Evolutionary conservation across 2,329 filamentous ascomycete genomes (phyloP), one percentile per base, ranked within the genome.

Genomic region (Dactylellina leptospora): DNA sequence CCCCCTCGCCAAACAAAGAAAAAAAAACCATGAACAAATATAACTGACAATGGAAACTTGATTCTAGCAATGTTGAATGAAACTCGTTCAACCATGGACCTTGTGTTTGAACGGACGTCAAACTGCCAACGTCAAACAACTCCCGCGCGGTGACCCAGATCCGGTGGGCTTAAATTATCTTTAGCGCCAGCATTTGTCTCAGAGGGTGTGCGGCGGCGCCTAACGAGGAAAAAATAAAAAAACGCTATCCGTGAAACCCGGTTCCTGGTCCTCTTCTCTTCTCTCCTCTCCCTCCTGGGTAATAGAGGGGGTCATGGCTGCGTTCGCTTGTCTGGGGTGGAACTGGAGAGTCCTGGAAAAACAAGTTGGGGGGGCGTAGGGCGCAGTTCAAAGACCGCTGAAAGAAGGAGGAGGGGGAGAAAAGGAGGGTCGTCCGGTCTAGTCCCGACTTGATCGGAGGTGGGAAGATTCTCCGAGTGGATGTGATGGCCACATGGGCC

Each of bases 161-260:
- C 42, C 20, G 59, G 68, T 72, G 68, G 42, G 36, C 38, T 53
- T 48, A 48, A 56, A 47, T 64, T 60, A 59, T n/a, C 45, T 36
- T 72, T 72, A 72, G 68, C 68, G 68, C 68, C 68, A 53, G 53
- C 5, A n/a, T 20, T 18, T 63, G 68, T 72, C 59, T 72, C 59
- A 72, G 68, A 72, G 68, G 68, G 68, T 72, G 68, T 72, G 68
- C 68, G 59, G 53, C 68, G 68, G 68, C 68, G 68, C 58, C 68
- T 72, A 72, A 60, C 68, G 68, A 60, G 18, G n/a, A n/a, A n/a
- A n/a, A n/a, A 40, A 33, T 6, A 33, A 5, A 33, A 58, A 68
- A 68, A 50, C 54, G 27, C 36, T 44, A 59, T 30, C 62, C 54
- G 38, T 56, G 36, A 18, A 66, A 56, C 61, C 61, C 45, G 61